Percentiles rank a stretch among this genome's conserved stretches.
phyloP scores from a whole-genome alignment of 2,329 filamentous ascomycete genomes.

The Aspergillus fumigatiaffinis region DNA sequence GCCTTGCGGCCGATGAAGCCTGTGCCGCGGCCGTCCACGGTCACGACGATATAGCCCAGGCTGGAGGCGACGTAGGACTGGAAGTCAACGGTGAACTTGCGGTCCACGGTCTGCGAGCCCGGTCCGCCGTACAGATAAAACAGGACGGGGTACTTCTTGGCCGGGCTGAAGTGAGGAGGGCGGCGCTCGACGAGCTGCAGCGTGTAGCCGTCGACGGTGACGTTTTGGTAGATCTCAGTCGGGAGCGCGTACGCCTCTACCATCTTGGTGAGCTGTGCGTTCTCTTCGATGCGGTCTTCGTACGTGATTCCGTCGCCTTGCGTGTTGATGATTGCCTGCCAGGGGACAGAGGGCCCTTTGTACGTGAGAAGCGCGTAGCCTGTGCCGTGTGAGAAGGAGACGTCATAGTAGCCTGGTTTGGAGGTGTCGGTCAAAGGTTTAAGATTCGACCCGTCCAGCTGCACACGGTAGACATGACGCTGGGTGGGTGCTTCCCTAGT shows the following conservation, averaged over 20 bases:
- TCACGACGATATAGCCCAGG: constrained; percentile 90
- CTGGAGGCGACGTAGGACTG: constrained; percentile 81
- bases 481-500: constrained; percentile 86
- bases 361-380: constrained; percentile 84
- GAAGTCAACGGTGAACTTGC: constrained; percentile 79
- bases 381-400: constrained; percentile 77
- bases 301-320: constrained; percentile 64
- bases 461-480: constrained; percentile 86
- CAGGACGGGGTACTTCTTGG: constrained; percentile 85
- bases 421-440: constrained; percentile 69
- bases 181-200: constrained; percentile 76
- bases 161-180: constrained; percentile 79
- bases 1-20: constrained; percentile 83
- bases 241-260: constrained; percentile 77
- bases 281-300: constrained; percentile 72
- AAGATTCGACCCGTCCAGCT: constrained; percentile 72
- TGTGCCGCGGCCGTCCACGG: constrained; percentile 88
- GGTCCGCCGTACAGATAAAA: constrained; percentile 95
- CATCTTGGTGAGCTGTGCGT: constrained; percentile 63
- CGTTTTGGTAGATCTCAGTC: constrained; percentile 73
- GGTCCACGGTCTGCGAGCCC: constrained; percentile 82
- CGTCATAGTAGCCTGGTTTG: constrained; percentile 71
- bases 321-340: constrained; percentile 85
- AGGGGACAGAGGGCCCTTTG: constrained; percentile 78
- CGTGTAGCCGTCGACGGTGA: constrained; percentile 76